phyloP scores from a whole-genome alignment of 805 yeast genomes.

The Hanseniaspora guilliermondii region DNA sequence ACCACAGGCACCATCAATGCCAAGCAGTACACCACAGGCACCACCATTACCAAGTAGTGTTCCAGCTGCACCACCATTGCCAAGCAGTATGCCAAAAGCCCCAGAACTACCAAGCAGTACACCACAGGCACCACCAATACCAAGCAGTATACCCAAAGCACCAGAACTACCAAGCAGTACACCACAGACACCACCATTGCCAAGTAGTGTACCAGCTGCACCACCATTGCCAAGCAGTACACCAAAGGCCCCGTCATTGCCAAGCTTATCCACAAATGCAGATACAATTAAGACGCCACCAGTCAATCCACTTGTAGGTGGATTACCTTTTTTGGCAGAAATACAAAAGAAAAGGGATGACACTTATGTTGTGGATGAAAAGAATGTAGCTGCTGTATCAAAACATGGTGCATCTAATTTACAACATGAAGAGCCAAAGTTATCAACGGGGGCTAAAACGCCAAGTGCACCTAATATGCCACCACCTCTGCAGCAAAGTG shows the following conservation, averaged over 20 bases:
- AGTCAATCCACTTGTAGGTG: slow-evolving; percentile 20
- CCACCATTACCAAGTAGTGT: slow-evolving; percentile 12
- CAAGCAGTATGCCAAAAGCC: no score
- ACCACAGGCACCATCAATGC: background rate
- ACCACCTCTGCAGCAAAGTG: background rate
- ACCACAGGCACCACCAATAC: no score
- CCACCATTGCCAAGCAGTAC: no score
- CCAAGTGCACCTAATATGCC: slow-evolving; percentile 11
- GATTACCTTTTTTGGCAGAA: slow-evolving; percentile 42
- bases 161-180: no score
- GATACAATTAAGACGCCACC: slow-evolving; percentile 12
- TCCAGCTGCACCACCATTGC: no score
- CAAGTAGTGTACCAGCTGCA: no score
- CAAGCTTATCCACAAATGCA: no score
- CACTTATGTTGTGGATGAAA: slow-evolving; percentile 36
- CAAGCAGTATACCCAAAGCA: no score
- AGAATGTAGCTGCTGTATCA: slow-evolving; percentile 19
- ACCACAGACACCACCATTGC: no score
- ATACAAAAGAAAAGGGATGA: slow-evolving; percentile 46
- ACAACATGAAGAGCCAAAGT: slow-evolving; percentile 13
- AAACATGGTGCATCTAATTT: slow-evolving; percentile 21
- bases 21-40: background rate
- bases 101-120: no score
- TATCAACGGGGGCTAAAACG: background rate
- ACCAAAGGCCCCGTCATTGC: no score